phyloP scores from a whole-genome alignment of 176 grass and related monocot species.

The Tillandsia fasciculata region DNA sequence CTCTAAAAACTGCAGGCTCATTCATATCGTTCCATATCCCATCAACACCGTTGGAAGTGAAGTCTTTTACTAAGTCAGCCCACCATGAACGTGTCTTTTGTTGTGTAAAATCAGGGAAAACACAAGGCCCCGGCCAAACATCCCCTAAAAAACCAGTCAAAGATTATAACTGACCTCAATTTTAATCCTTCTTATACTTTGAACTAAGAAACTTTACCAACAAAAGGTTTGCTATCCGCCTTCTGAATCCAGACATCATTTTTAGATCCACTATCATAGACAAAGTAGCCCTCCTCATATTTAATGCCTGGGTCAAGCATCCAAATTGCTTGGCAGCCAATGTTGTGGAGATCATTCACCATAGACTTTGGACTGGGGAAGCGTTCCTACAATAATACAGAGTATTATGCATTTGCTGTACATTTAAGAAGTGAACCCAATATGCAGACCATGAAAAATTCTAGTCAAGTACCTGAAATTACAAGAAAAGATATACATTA shows the following conservation, averaged over 20 bases:
- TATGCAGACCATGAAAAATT: not conserved
- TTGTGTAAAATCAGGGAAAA: constrained; percentile 90
- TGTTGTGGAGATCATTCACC: constrained; percentile 61
- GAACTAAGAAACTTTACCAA: constrained; percentile 46
- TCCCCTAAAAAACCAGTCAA: constrained; percentile 38
- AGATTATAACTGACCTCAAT: not conserved
- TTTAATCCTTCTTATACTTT: constrained; percentile 2
- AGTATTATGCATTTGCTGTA: constrained; percentile 2
- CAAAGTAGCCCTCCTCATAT: constrained; percentile 72
- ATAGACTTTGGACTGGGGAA: constrained; percentile 83
- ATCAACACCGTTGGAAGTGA: constrained; percentile 73
- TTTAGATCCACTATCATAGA: constrained; percentile 67
- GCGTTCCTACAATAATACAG: constrained; percentile 32
- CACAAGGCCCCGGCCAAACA: constrained; percentile 95
- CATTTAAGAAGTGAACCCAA: not conserved
- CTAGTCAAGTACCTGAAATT: too few relatives aligned
- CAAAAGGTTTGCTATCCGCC: constrained; percentile 44
- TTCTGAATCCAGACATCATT: constrained; percentile 74
- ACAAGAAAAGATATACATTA: too few relatives aligned
- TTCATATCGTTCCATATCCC: constrained; percentile 99
- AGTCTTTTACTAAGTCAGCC: constrained; percentile 72
- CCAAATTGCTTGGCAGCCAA: constrained; percentile 85
- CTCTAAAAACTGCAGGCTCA: constrained; percentile 83
- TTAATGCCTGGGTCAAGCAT: constrained; percentile 99
- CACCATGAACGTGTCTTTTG: constrained; percentile 73